A percentile compares a stretch with the other conserved stretches of the same genome.
These are phyloP conservation scores for Mycena leptocephala DNA, from an alignment of 768 basidiomycete species.

Conservation along the genomic window DNA sequence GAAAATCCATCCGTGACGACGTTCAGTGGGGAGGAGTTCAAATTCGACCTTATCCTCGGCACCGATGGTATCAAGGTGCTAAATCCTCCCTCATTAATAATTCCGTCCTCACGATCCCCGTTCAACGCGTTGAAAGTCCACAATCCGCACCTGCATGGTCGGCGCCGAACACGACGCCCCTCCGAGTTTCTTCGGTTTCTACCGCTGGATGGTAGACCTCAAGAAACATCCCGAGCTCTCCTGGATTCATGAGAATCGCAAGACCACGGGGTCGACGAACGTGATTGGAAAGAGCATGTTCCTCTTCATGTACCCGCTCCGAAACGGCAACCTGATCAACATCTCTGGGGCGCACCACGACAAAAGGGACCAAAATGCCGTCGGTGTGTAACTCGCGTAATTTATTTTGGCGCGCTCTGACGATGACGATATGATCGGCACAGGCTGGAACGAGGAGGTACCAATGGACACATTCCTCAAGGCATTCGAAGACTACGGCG, in stretches of 20 bases:
- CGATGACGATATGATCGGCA: not conserved
- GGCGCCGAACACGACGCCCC: slow-evolving; percentile 22
- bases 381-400: not conserved
- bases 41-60: slow-evolving; percentile 19
- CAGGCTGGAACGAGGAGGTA: not conserved
- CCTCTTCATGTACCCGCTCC: slow-evolving; percentile 14
- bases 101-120: not conserved
- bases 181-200: not conserved
- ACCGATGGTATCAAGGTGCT: slow-evolving; percentile 22
- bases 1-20: not conserved
- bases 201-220: slow-evolving; percentile 31
- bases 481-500: not conserved
- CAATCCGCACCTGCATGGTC: slow-evolving; percentile 21
- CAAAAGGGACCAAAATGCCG: not conserved
- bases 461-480: not conserved
- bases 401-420: not conserved
- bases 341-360: slow-evolving; percentile 12
- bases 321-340: not conserved
- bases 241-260: slow-evolving; percentile 23
- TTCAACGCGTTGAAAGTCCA: not conserved
- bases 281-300: not conserved
- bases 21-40: not conserved
- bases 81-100: not conserved
- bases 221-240: slow-evolving; percentile 13
- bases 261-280: not conserved